Evolutionary conservation across 2,329 filamentous ascomycete genomes (phyloP).

Genomic region (Sporothrix sp.): DNA sequence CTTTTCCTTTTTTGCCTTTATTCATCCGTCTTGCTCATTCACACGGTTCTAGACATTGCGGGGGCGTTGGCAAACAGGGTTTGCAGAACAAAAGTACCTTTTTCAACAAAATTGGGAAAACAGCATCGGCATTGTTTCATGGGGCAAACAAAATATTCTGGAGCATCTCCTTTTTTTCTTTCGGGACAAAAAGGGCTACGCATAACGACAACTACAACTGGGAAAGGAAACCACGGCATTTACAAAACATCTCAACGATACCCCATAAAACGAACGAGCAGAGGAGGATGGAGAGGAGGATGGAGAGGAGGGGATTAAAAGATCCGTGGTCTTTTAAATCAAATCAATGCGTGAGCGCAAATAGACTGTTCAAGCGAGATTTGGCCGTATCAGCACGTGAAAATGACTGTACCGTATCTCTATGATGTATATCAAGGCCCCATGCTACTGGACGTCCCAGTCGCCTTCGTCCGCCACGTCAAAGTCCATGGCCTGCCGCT

Average conservation of each 20-base stretch:
- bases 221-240: constrained; percentile 11
- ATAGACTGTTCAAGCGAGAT: too few relatives aligned
- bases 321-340: neutral
- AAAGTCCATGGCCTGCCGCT: constrained; percentile 40
- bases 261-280: constrained; percentile 20
- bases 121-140: neutral
- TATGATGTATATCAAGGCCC: neutral
- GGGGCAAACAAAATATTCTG: constrained; percentile 10
- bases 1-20: neutral
- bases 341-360: too few relatives aligned
- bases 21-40: neutral
- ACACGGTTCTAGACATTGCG: neutral
- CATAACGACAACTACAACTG: constrained; percentile 10
- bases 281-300: neutral
- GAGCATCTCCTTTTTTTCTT: neutral
- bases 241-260: constrained; percentile 30
- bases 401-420: neutral
- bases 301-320: neutral
- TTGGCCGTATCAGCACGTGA: too few relatives aligned
- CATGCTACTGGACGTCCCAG: constrained; percentile 27
- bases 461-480: constrained; percentile 43
- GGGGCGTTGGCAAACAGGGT: neutral
- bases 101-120: constrained; percentile 21
- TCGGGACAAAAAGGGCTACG: neutral
- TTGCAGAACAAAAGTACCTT: constrained; percentile 13